Conservation (phyloP, 2,329 filamentous ascomycete genomes). For the Stagonosporopsis rhizophila region DNA sequence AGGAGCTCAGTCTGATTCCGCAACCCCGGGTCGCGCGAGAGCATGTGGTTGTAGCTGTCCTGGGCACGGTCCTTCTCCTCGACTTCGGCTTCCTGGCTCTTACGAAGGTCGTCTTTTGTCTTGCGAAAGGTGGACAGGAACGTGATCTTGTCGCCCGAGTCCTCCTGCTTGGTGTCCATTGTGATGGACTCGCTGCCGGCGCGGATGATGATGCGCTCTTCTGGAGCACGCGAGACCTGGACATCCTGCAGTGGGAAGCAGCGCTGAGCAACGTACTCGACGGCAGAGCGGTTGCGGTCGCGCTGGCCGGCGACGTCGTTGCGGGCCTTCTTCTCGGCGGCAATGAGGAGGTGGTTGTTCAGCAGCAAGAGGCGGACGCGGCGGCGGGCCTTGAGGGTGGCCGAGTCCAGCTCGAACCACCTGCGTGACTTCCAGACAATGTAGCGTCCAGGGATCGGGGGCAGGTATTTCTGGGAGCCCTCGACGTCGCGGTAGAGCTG, state of each 20-base stretch:
- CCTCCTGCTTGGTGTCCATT: conserved; percentile 85
- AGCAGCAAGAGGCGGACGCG: conserved; percentile 91
- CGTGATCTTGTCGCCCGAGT: conserved; percentile 77
- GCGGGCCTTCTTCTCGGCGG: conserved; percentile 92
- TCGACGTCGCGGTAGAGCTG: conserved; percentile 97
- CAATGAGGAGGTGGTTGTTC: conserved; percentile 92
- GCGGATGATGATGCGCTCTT: conserved; percentile 77
- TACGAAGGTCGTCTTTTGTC: conserved; percentile 88
- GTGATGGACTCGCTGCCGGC: conserved; percentile 92
- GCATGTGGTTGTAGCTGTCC: conserved; percentile 86
- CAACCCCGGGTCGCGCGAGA: conserved; percentile 76
- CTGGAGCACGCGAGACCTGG: conserved; percentile 81
- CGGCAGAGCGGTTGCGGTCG: conserved; percentile 48
- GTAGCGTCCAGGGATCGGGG: conserved; percentile 87
- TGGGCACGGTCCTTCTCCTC: conserved; percentile 84
- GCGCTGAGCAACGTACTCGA: conserved; percentile 86
- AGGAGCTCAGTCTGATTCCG: conserved; percentile 81
- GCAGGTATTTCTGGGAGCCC: conserved; percentile 95
- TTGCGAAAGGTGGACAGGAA: conserved; percentile 91
- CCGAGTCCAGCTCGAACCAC: conserved; percentile 97
- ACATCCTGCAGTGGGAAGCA: conserved; percentile 96
- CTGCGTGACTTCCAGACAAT: conserved; percentile 90
- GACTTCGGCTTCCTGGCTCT: conserved; percentile 82
- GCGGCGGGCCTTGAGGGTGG: conserved; percentile 91
- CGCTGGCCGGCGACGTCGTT: conserved; percentile 66